Base-by-base conservation (phyloP, 2,329 filamentous ascomycete genomes). In the Xylaria sp. region DNA sequence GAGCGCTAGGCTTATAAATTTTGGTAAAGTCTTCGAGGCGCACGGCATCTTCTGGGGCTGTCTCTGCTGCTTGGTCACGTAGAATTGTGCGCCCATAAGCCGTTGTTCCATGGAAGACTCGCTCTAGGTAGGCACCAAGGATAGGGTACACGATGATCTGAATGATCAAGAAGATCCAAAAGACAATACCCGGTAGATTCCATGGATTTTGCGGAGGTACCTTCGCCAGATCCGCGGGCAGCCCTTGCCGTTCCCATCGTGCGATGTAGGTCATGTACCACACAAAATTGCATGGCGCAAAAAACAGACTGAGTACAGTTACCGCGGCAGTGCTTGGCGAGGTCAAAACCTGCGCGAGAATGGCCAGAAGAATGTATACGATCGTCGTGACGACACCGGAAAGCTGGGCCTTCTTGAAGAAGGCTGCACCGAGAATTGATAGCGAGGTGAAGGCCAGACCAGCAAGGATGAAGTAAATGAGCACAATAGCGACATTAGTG, bases 361-460 rank as follows among this genome's bases (percentile, higher is more conserved):
- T 92, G 17, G 91, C 94, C 1, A 97, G 83, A 1, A 96, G 80
- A 29, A 96, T 85, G 13, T 88, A 90, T 20, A 87, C 80, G 29
- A 97, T 89, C 9, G 91, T 90, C 45, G 92, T 86, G 0, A 89
- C 88, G 69, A 96, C 95, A 31, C 95, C 94, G 64, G 92, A 96
- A 3, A 97, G 86, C 77, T 97, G 94, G 0, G 94, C 90, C 75
- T 90, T 94, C 72, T 88, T 91, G 83, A 97, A 97, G 73, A 97
- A 91, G 9, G 92, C 88, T 0, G 91, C 93, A 29, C 91, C 91
- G 45, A 97, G 85, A 61, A 97, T 88, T 1, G 93, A 92, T 77
- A 94, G 91, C 49, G 92, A 96, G 0, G 91, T 87, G 51, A 97
- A 82, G 2, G 93, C 87, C 3, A 96, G 81, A 6, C 94, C 94